These are phyloP conservation scores for Pisolithus marmoratus DNA, from an alignment of 768 basidiomycete genomes.

Conservation along the genomic window DNA sequence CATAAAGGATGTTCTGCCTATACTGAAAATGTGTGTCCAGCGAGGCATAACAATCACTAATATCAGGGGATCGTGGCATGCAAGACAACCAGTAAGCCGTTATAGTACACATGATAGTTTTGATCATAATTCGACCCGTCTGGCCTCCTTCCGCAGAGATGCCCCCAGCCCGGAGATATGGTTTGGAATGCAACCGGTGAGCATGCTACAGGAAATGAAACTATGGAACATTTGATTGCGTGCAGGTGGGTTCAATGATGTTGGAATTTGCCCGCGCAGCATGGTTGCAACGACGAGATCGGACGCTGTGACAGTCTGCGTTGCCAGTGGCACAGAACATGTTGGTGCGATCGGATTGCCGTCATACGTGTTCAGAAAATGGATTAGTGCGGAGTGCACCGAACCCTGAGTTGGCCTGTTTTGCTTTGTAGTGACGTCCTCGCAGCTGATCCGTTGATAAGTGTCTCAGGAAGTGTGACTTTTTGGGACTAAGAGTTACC, in stretches of 20 bases:
- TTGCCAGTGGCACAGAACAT: conserved; percentile 6
- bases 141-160: background rate
- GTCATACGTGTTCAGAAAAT: conserved; percentile 11
- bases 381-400: conserved; percentile 12
- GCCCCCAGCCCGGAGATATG: background rate
- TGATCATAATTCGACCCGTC: background rate
- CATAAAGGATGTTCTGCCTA: too few species aligned
- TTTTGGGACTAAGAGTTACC: background rate
- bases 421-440: conserved; percentile 11
- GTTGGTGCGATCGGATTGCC: conserved; percentile 22
- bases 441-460: conserved; percentile 19
- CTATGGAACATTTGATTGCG: background rate
- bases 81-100: background rate
- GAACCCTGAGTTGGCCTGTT: conserved; percentile 20
- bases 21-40: too few species aligned
- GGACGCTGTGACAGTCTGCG: background rate
- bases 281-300: too few species aligned
- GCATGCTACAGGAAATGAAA: background rate
- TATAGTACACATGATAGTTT: background rate
- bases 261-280: background rate
- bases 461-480: background rate
- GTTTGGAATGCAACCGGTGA: background rate
- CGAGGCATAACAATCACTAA: background rate
- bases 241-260: background rate
- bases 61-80: background rate